Percentiles rank a stretch among this genome's conserved stretches.
phyloP scores from a whole-genome alignment of 805 yeast genomes.

The Metschnikowia aberdeeniae region DNA sequence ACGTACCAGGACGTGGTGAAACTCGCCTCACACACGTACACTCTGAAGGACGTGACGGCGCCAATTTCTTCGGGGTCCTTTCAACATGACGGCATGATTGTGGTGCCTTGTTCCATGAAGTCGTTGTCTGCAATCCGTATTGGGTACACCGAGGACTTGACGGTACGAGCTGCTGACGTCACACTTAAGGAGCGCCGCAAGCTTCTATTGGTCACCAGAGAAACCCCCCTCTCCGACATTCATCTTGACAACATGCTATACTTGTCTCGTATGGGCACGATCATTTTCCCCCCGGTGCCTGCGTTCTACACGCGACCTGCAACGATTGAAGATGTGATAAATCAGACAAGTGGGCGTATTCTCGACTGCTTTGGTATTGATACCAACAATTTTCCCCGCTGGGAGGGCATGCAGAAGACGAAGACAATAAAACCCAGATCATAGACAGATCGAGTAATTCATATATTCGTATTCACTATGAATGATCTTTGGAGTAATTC shows the following conservation, averaged over 20 bases:
- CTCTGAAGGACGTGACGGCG: constrained; percentile 23
- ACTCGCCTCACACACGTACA: constrained; percentile 17
- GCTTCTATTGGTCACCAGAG: constrained; percentile 21
- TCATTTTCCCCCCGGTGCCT: constrained; percentile 25
- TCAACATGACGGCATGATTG: constrained; percentile 28
- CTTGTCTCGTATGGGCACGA: constrained; percentile 17
- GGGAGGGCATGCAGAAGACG: constrained; percentile 19
- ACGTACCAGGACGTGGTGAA: constrained; percentile 14
- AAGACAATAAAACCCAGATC: not conserved
- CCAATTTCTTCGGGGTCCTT: constrained; percentile 26
- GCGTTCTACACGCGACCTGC: constrained; percentile 22
- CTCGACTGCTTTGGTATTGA: constrained; percentile 23
- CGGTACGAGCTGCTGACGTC: constrained; percentile 26
- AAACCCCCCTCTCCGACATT: constrained; percentile 25
- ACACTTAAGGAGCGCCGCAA: constrained; percentile 23
- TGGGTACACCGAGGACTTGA: constrained; percentile 25
- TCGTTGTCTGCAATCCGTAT: constrained; percentile 23
- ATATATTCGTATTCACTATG: too few species aligned
- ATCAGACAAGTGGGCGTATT: constrained; percentile 23
- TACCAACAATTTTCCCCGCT: constrained; percentile 20
- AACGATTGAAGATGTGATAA: constrained; percentile 20
- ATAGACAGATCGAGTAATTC: not conserved
- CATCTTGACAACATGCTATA: constrained; percentile 24
- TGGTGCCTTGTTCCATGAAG: constrained; percentile 28
- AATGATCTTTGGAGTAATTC: too few species aligned